Evolutionary conservation across 345 rosid genomes (phyloP).

Genomic region (Trapa incisa): DNA sequence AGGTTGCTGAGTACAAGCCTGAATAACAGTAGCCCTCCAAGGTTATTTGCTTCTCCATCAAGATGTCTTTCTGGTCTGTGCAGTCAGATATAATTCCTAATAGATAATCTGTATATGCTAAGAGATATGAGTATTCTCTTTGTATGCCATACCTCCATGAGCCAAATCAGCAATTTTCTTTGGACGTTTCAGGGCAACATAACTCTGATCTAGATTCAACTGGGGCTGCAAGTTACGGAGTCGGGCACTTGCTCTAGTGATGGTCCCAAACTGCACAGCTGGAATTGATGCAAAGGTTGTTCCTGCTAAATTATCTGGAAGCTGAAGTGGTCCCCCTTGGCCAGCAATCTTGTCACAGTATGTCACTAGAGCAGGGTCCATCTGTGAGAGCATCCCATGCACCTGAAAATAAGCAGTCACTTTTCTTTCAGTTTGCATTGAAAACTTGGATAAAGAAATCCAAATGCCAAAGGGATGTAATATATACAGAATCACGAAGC

Average conservation of each 20-base stretch:
- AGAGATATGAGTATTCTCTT: not conserved
- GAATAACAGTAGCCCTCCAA: not conserved
- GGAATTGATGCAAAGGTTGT: constrained; percentile 53
- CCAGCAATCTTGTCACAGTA: constrained; percentile 80
- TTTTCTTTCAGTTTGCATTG: not conserved
- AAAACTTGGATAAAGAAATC: not conserved
- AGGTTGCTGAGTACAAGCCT: not conserved
- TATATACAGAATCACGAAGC: constrained; percentile 84
- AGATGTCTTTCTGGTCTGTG: no score
- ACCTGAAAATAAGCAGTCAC: constrained; percentile 35
- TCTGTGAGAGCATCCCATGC: constrained; percentile 95
- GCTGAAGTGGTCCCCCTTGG: constrained; percentile 72
- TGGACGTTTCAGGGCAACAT: constrained; percentile 64
- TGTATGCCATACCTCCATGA: constrained; percentile 35
- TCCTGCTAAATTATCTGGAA: constrained; percentile 65
- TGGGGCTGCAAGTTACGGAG: constrained; percentile 88
- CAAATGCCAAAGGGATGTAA: not conserved
- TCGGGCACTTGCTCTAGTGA: constrained; percentile 84
- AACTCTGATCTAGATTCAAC: constrained; percentile 57
- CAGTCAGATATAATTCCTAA: no score
- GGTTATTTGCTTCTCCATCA: not conserved
- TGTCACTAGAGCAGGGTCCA: constrained; percentile 84
- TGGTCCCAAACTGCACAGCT: constrained; percentile 64
- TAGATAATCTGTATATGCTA: no score
- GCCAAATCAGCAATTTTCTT: constrained; percentile 48